A percentile compares a stretch with the other conserved stretches of the same genome.
phyloP scores from a whole-genome alignment of 1,284 basidiomycete genomes.

The Apiotrichum akiyoshidainum region DNA sequence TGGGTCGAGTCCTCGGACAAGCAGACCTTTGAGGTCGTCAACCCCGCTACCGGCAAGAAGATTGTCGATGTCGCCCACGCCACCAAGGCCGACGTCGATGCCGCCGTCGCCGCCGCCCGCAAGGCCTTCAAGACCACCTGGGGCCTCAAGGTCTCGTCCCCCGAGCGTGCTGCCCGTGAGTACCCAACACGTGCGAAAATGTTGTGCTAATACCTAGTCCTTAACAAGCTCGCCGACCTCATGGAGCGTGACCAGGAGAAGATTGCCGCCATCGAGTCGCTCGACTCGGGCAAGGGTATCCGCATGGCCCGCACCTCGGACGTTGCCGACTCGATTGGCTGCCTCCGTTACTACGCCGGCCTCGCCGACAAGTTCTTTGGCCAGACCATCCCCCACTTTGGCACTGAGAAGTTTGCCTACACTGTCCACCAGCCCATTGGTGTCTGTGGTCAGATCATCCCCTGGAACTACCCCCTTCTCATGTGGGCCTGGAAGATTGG shows the following conservation, averaged over 20 bases:
- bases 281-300: conserved; percentile 81
- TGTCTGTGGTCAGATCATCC: conserved; percentile 86
- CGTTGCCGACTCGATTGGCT: conserved; percentile 74
- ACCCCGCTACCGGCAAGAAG: conserved; percentile 59
- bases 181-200: neutral
- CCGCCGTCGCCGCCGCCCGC: conserved; percentile 77
- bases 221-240: conserved; percentile 83
- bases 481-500: conserved; percentile 94
- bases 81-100: conserved; percentile 65
- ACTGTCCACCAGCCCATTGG: conserved; percentile 91
- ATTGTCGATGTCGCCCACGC: conserved; percentile 39
- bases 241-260: conserved; percentile 71
- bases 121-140: conserved; percentile 77
- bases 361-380: conserved; percentile 66
- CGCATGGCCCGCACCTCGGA: conserved; percentile 78
- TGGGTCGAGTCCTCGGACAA: conserved; percentile 30
- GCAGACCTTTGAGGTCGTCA: conserved; percentile 31
- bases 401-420: conserved; percentile 69
- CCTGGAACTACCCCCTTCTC: conserved; percentile 87
- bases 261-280: conserved; percentile 69
- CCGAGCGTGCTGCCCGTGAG: conserved; percentile 64
- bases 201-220: conserved; percentile 46
- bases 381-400: conserved; percentile 42
- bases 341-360: conserved; percentile 72
- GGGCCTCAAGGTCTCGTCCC: conserved; percentile 81